Base-by-base conservation (phyloP, 2,329 filamentous ascomycete species). In the Thermomyces lanuginosus region DNA sequence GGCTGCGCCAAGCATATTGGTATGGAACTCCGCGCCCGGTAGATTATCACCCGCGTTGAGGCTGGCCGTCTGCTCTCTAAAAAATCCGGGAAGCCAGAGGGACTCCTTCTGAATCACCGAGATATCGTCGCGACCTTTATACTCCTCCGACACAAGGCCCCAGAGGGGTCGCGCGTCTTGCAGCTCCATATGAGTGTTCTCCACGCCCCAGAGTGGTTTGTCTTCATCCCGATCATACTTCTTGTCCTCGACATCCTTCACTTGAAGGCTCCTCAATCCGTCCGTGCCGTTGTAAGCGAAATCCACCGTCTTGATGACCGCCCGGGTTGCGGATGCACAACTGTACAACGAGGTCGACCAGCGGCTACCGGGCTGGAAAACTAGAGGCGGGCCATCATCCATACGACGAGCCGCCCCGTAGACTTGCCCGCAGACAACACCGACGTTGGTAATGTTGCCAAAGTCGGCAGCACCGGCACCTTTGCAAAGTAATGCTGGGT, bases 341-440 rank as follows among this genome's bases (percentile, higher is more conserved):
- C 47, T 44, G 31, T 63, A 61, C 0, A 64, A 30, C 0, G 56
- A 50, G 4, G 51, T 39, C 1, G 51, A 49, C 59, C 60, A 66
- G 18, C 42, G 34, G 8, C 54, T 55, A 4, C 49, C 49, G 5
- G 49, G 45, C 14, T 62, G 54, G 13, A 55, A 53, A 2, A 58
- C 34, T 2, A 56, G 34, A 2, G 44, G 39, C 4, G 40, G 36
- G 1, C 45, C 47, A 1, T 41, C 45, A 25, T 60, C 55, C 1
- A 38, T 31, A 6, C 53, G 48, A 9, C 37, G 39, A 0, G 60
- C 48, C 0, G 51, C 49, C 0, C 58, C 60, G 4, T 49, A 46
- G 1, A 64, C 35, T 2, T 60, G 32, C 2, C 53, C 55, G 27
- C 58, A 64, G 6, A 27, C 34, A 4, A 55, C 45, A 13, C 42